These are phyloP conservation scores for Delitschia confertaspora DNA, from an alignment of 495 filamentous ascomycete species.

Conservation along the genomic window DNA sequence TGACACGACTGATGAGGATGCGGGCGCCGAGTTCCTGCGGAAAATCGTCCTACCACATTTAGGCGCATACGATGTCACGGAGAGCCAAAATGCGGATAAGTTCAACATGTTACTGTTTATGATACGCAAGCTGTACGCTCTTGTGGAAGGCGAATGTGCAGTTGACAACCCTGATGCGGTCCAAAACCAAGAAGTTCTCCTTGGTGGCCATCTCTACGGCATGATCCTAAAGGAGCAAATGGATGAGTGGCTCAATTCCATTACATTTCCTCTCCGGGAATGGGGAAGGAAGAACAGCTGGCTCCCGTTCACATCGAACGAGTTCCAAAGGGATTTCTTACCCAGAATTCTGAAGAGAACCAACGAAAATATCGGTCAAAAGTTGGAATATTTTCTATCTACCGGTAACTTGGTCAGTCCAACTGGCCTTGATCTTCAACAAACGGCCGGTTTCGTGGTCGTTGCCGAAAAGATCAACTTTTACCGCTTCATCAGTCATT, in stretches of 20 bases:
- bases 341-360: conserved; percentile 64
- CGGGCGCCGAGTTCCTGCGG: conserved; percentile 79
- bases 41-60: conserved; percentile 87
- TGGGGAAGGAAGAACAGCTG: conserved; percentile 58
- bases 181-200: conserved; percentile 84
- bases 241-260: conserved; percentile 71
- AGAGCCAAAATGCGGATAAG: conserved; percentile 77
- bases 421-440: conserved; percentile 86
- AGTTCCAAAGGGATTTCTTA: conserved; percentile 71
- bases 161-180: conserved; percentile 94
- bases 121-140: conserved; percentile 86
- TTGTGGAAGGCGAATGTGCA: conserved; percentile 85
- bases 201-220: conserved; percentile 87
- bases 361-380: conserved; percentile 79
- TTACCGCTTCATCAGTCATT: conserved; percentile 96
- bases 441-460: conserved; percentile 87
- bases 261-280: conserved; percentile 54
- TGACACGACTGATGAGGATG: conserved; percentile 75
- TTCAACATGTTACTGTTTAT: conserved; percentile 93
- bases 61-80: conserved; percentile 69
- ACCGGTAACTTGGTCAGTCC: conserved; percentile 89
- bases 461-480: conserved; percentile 99
- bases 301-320: conserved; percentile 55
- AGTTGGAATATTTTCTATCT: conserved; percentile 88
- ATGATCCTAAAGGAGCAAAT: conserved; percentile 91